phyloP scores from a whole-genome alignment of 2,329 filamentous ascomycete species.

The Exutisphaerella laricina region DNA sequence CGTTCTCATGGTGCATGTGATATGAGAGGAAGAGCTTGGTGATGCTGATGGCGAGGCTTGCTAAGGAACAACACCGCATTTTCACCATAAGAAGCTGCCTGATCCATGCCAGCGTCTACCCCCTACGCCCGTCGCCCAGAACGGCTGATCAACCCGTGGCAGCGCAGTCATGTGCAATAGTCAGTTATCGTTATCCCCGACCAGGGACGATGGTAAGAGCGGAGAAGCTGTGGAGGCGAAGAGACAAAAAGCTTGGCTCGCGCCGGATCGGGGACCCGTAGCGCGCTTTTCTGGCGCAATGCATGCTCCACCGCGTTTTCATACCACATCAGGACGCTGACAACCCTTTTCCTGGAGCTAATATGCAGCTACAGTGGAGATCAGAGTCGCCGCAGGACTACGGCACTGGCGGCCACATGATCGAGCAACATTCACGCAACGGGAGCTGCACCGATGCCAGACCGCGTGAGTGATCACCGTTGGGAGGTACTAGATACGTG shows the following conservation, averaged over 20 bases:
- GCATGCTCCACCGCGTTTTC: not conserved
- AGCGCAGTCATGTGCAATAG: not conserved
- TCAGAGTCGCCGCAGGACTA: not conserved
- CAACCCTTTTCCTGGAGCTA: not conserved
- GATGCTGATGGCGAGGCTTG: no score
- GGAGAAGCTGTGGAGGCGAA: constrained; percentile 1
- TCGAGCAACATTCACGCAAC: not conserved
- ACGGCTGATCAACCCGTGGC: not conserved
- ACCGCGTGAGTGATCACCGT: not conserved
- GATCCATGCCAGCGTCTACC: not conserved
- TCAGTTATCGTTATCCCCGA: not conserved
- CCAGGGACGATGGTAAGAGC: not conserved
- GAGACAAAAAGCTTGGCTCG: not conserved
- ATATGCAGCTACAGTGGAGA: constrained; percentile 1
- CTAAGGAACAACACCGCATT: not conserved
- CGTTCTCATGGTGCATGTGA: constrained; percentile 2
- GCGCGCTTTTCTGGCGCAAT: not conserved
- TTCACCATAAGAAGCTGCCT: not conserved
- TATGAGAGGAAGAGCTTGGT: not conserved
- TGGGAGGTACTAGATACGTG: not conserved
- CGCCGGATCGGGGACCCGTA: not conserved
- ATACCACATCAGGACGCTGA: not conserved
- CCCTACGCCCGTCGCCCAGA: not conserved
- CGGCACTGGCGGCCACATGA: not conserved
- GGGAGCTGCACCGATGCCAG: not conserved